Evolutionary conservation across 345 rosid species (phyloP).

Genomic region (Syzygium aqueum): DNA sequence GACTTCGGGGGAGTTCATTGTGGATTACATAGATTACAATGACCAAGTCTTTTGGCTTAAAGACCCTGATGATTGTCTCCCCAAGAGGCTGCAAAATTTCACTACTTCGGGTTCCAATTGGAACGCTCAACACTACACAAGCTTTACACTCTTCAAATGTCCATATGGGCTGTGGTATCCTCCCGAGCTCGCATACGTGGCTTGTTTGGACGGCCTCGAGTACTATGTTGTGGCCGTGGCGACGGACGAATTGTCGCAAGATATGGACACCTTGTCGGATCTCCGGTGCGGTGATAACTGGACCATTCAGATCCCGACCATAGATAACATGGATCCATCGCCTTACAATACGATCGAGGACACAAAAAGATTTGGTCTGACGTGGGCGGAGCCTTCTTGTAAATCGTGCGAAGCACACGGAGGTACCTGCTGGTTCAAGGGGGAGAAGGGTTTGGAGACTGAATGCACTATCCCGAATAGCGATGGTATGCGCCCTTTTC

Average conservation of each 20-base stretch:
- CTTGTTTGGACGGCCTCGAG: conserved; percentile 14
- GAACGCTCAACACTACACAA: neutral
- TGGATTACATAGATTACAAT: neutral
- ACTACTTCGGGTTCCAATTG: neutral
- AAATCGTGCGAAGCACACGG: neutral
- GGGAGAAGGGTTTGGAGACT: neutral
- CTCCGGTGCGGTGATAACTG: neutral
- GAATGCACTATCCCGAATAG: neutral
- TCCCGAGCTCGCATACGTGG: neutral
- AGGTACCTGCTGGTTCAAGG: conserved; percentile 7
- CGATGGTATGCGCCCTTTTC: no score
- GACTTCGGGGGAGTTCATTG: neutral
- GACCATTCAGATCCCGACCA: conserved; percentile 4
- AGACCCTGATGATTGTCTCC: conserved; percentile 2
- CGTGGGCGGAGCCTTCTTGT: conserved; percentile 15
- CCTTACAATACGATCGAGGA: neutral
- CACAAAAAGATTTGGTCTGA: neutral
- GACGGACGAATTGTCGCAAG: neutral
- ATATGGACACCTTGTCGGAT: neutral
- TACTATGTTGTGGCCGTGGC: conserved; percentile 8
- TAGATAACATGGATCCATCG: neutral
- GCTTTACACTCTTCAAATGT: conserved; percentile 2
- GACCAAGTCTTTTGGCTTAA: neutral
- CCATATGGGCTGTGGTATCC: neutral
- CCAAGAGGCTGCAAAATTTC: neutral